These are phyloP conservation scores for Calonectria pseudoreteaudii DNA, from an alignment of 2,329 filamentous ascomycete genomes.

Conservation along the genomic window DNA sequence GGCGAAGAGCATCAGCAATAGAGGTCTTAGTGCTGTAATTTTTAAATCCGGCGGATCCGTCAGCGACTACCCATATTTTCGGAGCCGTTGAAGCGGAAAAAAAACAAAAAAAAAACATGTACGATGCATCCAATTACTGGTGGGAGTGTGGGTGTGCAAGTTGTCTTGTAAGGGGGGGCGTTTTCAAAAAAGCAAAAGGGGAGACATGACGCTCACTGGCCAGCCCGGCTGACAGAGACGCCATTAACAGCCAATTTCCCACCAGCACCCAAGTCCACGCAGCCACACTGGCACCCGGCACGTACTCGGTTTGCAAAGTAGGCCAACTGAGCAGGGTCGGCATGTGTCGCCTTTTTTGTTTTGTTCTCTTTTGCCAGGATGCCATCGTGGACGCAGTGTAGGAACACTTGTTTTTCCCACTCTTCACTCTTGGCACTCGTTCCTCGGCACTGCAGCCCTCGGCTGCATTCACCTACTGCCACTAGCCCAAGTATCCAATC, in stretches of 20 bases:
- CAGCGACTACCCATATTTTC: background rate
- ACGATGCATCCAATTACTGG: slow-evolving; percentile 6
- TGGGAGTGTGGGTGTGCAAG: background rate
- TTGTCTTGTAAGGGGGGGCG: background rate
- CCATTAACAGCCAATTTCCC: slow-evolving; percentile 46
- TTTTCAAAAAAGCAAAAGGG: slow-evolving; percentile 32
- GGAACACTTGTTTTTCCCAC: slow-evolving; percentile 2
- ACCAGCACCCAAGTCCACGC: background rate
- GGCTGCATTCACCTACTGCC: background rate
- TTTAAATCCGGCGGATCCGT: background rate
- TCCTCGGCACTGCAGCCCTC: background rate
- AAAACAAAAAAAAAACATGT: slow-evolving; percentile 11
- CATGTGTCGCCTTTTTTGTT: slow-evolving; percentile 27
- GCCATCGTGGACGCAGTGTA: slow-evolving; percentile 15
- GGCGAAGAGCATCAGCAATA: background rate
- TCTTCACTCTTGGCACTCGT: background rate
- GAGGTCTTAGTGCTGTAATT: background rate
- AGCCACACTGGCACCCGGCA: slow-evolving; percentile 4
- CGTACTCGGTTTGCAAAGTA: background rate
- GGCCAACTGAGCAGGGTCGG: slow-evolving; percentile 30
- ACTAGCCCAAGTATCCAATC: background rate
- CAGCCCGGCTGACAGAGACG: slow-evolving; percentile 40
- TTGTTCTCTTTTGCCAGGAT: slow-evolving; percentile 1
- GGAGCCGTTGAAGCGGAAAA: background rate
- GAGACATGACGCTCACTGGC: slow-evolving; percentile 39